These are phyloP conservation scores for Gastrolobium villosum DNA, from an alignment of 306 rosid genomes.

Conservation along the genomic window DNA sequence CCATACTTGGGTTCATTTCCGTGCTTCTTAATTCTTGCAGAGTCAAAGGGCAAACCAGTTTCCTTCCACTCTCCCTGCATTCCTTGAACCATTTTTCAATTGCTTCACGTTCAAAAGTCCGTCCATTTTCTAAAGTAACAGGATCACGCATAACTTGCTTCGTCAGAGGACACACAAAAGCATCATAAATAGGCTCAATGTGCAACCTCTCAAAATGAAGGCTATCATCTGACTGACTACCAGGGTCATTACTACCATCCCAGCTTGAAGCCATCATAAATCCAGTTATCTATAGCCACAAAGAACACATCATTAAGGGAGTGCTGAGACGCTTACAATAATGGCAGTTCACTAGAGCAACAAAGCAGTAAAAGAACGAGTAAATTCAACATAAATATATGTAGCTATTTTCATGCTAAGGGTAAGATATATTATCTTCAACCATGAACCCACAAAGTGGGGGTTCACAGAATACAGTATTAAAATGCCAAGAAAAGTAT, in stretches of 20 bases:
- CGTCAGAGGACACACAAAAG: slow-evolving; percentile 91
- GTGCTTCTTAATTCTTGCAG: slow-evolving; percentile 67
- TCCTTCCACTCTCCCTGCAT: slow-evolving; percentile 88
- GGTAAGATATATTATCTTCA: slow-evolving; percentile 10
- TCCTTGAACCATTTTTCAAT: slow-evolving; percentile 98
- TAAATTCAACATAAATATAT: background rate
- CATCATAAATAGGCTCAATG: slow-evolving; percentile 90
- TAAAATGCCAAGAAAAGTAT: slow-evolving; percentile 1
- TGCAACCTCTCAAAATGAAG: slow-evolving; percentile 73
- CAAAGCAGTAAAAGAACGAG: background rate
- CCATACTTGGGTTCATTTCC: slow-evolving; percentile 93
- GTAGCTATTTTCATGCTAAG: slow-evolving; percentile 1
- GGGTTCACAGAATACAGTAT: background rate
- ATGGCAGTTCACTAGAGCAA: background rate
- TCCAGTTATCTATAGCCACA: slow-evolving; percentile 53
- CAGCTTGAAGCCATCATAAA: slow-evolving; percentile 82
- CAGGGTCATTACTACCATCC: slow-evolving; percentile 84
- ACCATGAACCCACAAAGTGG: background rate
- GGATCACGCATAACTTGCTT: slow-evolving; percentile 97
- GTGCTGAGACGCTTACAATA: background rate
- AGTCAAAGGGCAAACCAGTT: slow-evolving; percentile 84
- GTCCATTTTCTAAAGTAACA: slow-evolving; percentile 89
- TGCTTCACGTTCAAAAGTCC: slow-evolving; percentile 92
- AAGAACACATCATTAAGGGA: slow-evolving; percentile 37
- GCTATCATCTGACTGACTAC: slow-evolving; percentile 94